Percentiles rank a stretch among this genome's conserved stretches.
These are phyloP conservation scores for Diplodia sapinea DNA, from an alignment of 2,329 filamentous ascomycete genomes.

Conservation along the genomic window DNA sequence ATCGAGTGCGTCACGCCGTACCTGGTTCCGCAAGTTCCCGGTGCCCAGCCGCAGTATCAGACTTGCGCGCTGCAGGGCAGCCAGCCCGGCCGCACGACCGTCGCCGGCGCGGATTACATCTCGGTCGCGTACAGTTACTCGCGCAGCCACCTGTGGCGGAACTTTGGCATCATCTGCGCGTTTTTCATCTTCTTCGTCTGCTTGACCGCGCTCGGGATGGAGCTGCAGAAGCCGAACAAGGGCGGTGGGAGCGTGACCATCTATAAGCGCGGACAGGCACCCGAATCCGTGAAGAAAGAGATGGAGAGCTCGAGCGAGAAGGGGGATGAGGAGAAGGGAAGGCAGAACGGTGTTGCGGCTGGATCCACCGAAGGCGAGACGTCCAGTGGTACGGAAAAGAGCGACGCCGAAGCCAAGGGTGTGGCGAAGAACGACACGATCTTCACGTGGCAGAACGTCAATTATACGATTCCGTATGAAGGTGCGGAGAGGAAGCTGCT, in stretches of 20 bases:
- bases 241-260: conserved; percentile 65
- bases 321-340: conserved; percentile 58
- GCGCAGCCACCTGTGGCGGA: conserved; percentile 65
- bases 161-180: conserved; percentile 59
- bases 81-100: conserved; percentile 57
- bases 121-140: conserved; percentile 60
- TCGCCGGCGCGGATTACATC: conserved; percentile 64
- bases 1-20: conserved; percentile 62
- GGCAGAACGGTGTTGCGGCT: conserved; percentile 36
- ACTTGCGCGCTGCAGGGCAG: conserved; percentile 66
- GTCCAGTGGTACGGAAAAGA: conserved; percentile 36
- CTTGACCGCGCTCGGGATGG: conserved; percentile 53
- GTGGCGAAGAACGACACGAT: conserved; percentile 66
- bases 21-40: conserved; percentile 60
- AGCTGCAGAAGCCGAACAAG: conserved; percentile 62
- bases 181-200: conserved; percentile 58
- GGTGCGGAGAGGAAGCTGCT: conserved; percentile 56
- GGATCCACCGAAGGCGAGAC: conserved; percentile 33
- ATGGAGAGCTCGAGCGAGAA: conserved; percentile 59
- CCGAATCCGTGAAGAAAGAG: conserved; percentile 62
- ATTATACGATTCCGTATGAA: conserved; percentile 70
- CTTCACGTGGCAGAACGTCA: conserved; percentile 84
- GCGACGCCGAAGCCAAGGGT: conserved; percentile 49
- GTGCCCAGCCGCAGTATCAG: conserved; percentile 57
- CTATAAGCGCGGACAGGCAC: conserved; percentile 68